Evolutionary conservation across 2,329 filamentous ascomycete species (phyloP), one percentile per base, ranked within the genome.

Genomic region (Gyromitra esculenta): DNA sequence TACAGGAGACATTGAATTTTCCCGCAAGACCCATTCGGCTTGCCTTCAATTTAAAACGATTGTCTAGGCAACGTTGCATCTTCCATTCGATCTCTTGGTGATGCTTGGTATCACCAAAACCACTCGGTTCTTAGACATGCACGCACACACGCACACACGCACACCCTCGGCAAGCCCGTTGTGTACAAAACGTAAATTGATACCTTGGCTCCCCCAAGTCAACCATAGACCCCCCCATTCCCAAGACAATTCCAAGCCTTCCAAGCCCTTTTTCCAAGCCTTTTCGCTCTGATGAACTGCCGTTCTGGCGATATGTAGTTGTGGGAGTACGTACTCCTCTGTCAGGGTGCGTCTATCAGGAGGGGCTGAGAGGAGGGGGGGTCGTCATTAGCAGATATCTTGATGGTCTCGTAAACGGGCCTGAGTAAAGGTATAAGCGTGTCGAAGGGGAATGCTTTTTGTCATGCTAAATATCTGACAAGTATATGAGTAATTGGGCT

Each of bases 251-350:
- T 9, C 50, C n/a, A n/a, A 50, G 50, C 11, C 50, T 41, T 48
- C 59, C 39, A 63, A 52, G 18, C 18, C 48, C 25, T 31, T 7
- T 52, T 59, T 39, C 56, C 35, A 59, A 64, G 43, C 60, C 18
- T 39, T 68, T 68, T 45, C 50, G 21, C 45, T 54, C 35, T 73
- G 60, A 73, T 59, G 63, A 68, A 54, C 71, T 62, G 62, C 70
- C 56, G 54, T 69, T 69, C 48, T 8, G 15, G 71, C n/a, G 50
- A 52, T 73, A 52, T n/a, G 57, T 56, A 48, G 43, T 18, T 31
- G 54, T n/a, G 21, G 52, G 56, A 54, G 59, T 64, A 71, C 67
- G 67, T 71, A 71, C 67, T 63, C 67, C 45, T 31, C 25, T 62
- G n/a, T 65, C 8, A 41, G 60, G 9, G 31, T 41, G 35, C 59